Evolutionary conservation across 345 rosid genomes (phyloP), one percentile per base, ranked within the genome.

Genomic region (Gossypium stocksii): DNA sequence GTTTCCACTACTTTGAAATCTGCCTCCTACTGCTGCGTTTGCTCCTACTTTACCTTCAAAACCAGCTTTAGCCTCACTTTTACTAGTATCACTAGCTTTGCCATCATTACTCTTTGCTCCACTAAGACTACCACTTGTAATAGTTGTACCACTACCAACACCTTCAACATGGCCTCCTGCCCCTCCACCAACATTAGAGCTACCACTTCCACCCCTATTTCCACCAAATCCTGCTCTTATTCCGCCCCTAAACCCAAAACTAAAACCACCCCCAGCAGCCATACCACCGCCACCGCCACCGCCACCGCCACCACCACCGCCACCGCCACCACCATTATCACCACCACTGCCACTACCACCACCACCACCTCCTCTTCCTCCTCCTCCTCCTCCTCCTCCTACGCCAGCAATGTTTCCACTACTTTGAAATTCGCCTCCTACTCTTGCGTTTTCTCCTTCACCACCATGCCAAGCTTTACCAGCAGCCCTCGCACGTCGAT

Each of bases 1-100:
- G 0, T 34, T 34, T 34, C 7, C 0, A 34, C 0, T 0, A 34
- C 1, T 1, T 0, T 34, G 38, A 29, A 29, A 29, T 29, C 1
- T 0, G 5, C 38, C 38, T 3, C 38, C 1, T 29, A 29, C 38
- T 34, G 7, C 38, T 34, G 34, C 3, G 5, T 34, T 34, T 0
- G 22, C 23, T 3, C 11, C 5, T 49, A 15, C 2, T 49, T 16
- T 5, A 49, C 17, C 53, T 3, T 49, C 1, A 49, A 14, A 13
- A 3, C 13, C 11, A 9, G 41, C 7, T 10, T 44, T 10, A 44
- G 5, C 23, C 2, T 22, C 59, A 16, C 2, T 2, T 1, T 34
- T 34, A 34, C 41, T 34, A 34, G 41, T 34, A 34, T 34, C 41
- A 34, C 41, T 34, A 34, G 41, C 41, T 16, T 8, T 19, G 2